These are phyloP conservation scores for Vaccinium myrtillus DNA, from an alignment of 148 eudicot species.

Conservation along the genomic window DNA sequence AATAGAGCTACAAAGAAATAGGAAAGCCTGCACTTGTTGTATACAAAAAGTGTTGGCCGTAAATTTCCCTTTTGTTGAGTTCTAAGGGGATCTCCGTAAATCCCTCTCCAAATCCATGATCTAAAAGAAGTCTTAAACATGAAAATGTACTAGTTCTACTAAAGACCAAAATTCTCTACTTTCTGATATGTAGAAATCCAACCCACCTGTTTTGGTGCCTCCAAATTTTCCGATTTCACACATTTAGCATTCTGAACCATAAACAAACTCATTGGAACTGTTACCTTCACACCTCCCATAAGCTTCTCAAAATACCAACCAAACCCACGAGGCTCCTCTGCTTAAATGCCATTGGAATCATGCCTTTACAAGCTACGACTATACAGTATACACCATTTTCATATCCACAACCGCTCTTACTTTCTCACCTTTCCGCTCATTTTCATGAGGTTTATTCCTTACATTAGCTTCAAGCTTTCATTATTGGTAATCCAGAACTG, in stretches of 20 bases:
- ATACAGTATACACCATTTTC: constrained; percentile 30
- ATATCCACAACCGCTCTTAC: constrained; percentile 32
- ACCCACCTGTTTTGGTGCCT: background rate
- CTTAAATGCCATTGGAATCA: constrained; percentile 15
- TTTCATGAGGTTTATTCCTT: constrained; percentile 23
- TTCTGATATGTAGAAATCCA: background rate
- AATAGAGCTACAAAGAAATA: no score
- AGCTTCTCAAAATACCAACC: background rate
- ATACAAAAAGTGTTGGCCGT: no score
- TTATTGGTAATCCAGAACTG: constrained; percentile 30
- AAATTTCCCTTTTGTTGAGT: background rate
- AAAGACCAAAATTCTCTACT: background rate
- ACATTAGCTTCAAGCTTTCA: constrained; percentile 19
- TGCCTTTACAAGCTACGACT: constrained; percentile 33
- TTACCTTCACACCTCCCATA: background rate
- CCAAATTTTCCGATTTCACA: background rate
- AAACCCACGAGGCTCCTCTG: background rate
- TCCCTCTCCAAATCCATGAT: background rate
- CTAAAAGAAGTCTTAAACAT: background rate
- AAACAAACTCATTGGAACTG: background rate
- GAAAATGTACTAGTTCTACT: background rate
- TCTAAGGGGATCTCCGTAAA: background rate
- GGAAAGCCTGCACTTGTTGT: no score
- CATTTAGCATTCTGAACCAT: background rate
- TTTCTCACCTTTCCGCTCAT: constrained; percentile 25